Percentiles rank a stretch among this genome's conserved stretches.
Conservation (phyloP, 176 grass and related monocot species). For the Oryza meridionalis region DNA sequence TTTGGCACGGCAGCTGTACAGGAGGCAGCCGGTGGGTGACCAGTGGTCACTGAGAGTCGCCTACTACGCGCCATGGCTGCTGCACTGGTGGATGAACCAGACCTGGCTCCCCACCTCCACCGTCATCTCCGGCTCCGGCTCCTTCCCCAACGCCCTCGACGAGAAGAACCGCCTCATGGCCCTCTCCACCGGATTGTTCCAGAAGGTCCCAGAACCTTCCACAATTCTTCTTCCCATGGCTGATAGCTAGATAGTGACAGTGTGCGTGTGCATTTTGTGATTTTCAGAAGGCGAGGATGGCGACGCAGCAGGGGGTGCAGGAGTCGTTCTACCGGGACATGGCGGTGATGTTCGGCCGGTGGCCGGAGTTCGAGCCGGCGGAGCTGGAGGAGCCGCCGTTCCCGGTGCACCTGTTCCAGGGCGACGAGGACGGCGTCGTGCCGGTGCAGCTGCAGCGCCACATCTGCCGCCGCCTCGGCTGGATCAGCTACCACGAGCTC, state of each 20-base stretch:
- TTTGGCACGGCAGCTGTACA: slow-evolving; percentile 50
- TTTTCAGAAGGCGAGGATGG: slow-evolving; percentile 47
- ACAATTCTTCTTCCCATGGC: neutral
- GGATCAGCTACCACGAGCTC: slow-evolving; percentile 84
- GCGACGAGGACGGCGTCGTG: slow-evolving; percentile 88
- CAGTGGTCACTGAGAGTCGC: slow-evolving; percentile 67
- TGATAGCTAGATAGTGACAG: neutral
- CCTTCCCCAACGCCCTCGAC: slow-evolving; percentile 72
- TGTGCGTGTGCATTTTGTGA: neutral
- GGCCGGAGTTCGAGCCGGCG: slow-evolving; percentile 89
- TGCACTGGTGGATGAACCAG: slow-evolving; percentile 90
- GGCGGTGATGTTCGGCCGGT: slow-evolving; percentile 91
- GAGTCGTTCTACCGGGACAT: slow-evolving; percentile 95
- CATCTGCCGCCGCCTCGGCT: slow-evolving; percentile 65
- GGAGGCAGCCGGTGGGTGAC: slow-evolving; percentile 57
- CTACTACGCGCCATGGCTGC: slow-evolving; percentile 80
- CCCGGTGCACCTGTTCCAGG: slow-evolving; percentile 91
- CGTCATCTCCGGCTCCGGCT: slow-evolving; percentile 56
- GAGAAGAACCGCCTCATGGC: slow-evolving; percentile 54
- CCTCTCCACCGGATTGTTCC: slow-evolving; percentile 49
- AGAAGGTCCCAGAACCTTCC: slow-evolving; percentile 40
- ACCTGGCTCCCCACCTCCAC: slow-evolving; percentile 74
- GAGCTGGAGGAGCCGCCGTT: slow-evolving; percentile 64
- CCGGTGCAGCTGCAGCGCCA: slow-evolving; percentile 83
- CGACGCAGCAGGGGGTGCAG: slow-evolving; percentile 73